Evolutionary conservation across 2,329 filamentous ascomycete genomes (phyloP), one percentile per base, ranked within the genome.

Genomic region (Penicillium digitatum): DNA sequence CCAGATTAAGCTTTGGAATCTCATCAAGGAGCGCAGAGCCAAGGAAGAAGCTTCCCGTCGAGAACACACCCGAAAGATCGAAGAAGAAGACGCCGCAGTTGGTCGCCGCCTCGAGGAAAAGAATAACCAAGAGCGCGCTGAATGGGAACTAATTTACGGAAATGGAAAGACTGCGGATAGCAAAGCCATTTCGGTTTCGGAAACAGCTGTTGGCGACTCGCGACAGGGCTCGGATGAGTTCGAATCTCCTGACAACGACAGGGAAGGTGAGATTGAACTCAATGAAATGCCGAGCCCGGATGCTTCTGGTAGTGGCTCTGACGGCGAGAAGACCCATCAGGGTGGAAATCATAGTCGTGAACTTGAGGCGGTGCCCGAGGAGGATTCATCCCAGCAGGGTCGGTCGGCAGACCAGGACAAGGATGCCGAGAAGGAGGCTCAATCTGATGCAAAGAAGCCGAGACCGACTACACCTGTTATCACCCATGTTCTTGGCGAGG

Each of bases 1-100:
- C 0, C 93, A 97, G 70, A 78, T 94, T 63, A 89, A 87, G 65
- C 77, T 96, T 14, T 96, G 91, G 91, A 90, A 85, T 59, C 79
- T 95, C 8, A 83, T 96, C 56, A 84, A 79, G 57, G 76, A 80
- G 54, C 76, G 78, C 52, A 72, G 79, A 32, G 72, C 73, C 37
- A 77, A 76, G 60, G 77, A 74, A 57, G 77, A 78, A 35, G 72
- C 71, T 22, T 68, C 74, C n/a, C 72, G 76, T 24, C 66, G 76
- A n/a, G 76, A 80, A 59, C 73, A 85, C 57, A 72, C 80, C 64
- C 81, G 86, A 57, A 82, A 47, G 77, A 80, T 62, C 77, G 72
- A 82, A 75, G 64, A 81, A 47, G 83, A 87, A 59, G 89, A 96
- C 67, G 84, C 86, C 53, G 84, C 84, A 38, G 79, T 87, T 3